A percentile compares a stretch with the other conserved stretches of the same genome.
Conservation (phyloP, 108 stramenopile genomes). For the Fragilaria crotonensis region DNA sequence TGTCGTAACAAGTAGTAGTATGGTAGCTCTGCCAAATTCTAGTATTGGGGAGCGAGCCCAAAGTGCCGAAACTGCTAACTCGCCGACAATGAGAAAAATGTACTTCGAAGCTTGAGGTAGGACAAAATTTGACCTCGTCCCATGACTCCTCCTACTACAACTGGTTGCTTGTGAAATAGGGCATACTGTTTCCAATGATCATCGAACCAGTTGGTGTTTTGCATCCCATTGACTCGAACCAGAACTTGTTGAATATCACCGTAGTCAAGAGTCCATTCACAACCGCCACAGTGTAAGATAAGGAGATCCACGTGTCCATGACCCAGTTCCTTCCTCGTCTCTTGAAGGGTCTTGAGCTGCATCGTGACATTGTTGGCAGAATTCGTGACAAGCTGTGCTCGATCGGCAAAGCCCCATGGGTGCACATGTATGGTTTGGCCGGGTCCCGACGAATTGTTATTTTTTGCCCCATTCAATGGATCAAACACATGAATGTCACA, state of each 20-base stretch:
- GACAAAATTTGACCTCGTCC: background rate
- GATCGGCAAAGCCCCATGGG: background rate
- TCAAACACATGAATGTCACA: slow-evolving; percentile 6
- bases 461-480: background rate
- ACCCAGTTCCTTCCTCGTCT: background rate
- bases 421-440: background rate
- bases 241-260: slow-evolving; percentile 1
- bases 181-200: background rate
- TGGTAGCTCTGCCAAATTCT: too few relatives aligned
- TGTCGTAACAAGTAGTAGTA: too few relatives aligned
- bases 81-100: background rate
- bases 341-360: background rate
- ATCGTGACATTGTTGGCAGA: background rate
- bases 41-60: too few relatives aligned
- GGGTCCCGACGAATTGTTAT: background rate
- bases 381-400: background rate
- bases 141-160: background rate
- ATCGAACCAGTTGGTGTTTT: background rate
- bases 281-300: background rate
- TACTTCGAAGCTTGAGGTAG: background rate
- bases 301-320: background rate
- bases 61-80: too few relatives aligned
- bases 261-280: slow-evolving; percentile 4
- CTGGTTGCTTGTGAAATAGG: slow-evolving; percentile 2
- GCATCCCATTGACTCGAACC: background rate